A percentile compares a stretch with the other conserved stretches of the same genome.
phyloP scores from a whole-genome alignment of 2,329 filamentous ascomycete species.

The Fusarium transvaalense region DNA sequence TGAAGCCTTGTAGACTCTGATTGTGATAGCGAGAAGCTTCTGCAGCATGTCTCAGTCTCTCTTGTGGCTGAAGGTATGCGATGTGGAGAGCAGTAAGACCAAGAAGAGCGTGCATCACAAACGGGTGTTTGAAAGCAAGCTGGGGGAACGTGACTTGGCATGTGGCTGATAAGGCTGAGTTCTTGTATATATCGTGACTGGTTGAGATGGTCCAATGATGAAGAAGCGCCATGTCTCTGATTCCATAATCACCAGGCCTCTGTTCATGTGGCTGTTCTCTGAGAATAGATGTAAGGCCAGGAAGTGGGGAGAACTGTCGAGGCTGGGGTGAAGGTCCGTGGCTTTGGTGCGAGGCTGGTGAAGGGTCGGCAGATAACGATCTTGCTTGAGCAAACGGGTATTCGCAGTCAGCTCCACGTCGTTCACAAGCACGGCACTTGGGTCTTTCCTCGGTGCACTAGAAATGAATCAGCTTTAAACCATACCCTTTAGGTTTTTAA shows the following conservation, averaged over 20 bases:
- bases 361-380: background rate
- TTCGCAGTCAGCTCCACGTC: conserved; percentile 11
- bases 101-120: conserved; percentile 4
- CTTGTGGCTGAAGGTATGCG: background rate
- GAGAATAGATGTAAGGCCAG: background rate
- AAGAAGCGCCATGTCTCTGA: conserved; percentile 4
- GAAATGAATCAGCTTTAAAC: background rate
- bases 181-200: conserved; percentile 2
- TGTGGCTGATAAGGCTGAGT: background rate
- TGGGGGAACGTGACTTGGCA: background rate
- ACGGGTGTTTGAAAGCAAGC: background rate
- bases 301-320: background rate
- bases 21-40: conserved; percentile 10
- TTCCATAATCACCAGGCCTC: background rate
- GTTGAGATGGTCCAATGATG: conserved; percentile 17
- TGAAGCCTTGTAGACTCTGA: background rate
- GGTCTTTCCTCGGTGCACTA: conserved; percentile 14
- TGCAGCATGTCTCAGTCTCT: background rate
- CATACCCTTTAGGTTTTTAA: too few relatives aligned
- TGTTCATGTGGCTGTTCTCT: background rate
- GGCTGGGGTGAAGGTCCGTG: background rate
- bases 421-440: conserved; percentile 2
- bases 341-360: background rate
- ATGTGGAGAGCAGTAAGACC: background rate
- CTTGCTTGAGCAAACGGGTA: background rate